Evolutionary conservation across 371 early-diverging fungal species (phyloP), one percentile per base, ranked within the genome.

Genomic region (Mycotypha africana): DNA sequence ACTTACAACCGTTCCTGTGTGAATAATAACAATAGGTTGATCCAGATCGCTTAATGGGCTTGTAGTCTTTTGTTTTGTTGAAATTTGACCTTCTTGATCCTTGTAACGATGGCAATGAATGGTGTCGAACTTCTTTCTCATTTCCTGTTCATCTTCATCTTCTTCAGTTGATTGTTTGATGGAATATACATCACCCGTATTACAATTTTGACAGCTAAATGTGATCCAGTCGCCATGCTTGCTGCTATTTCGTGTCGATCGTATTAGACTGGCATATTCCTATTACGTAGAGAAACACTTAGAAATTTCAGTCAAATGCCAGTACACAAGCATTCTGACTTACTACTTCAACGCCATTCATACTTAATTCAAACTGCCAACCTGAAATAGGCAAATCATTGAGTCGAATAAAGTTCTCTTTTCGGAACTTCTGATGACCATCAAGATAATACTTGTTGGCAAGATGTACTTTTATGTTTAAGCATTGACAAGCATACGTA

Each of bases 381-480:
- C 73, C 69, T 20, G 47, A 50, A 16, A 69, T 15, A n/a, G 45
- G 42, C 1, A 56, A 52, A n/a, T 55, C 47, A 14, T 44, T 47
- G 15, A 55, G 9, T n/a, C 43, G 33, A 16, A 48, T 28, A 35
- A 48, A 60, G 10, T 31, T 55, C 9, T 33, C 41, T 15, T 24
- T 35, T 45, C 67, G 52, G n/a, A 53, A 45, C 14, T 51, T 41
- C 16, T 57, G 48, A 30, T 70, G 71, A 4, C 46, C 45, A n/a
- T 62, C 60, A 16, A 59, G 28, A 30, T 43, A 33, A 41, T 62
- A 60, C 28, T 65, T 58, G 32, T 54, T 53, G 22, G 69, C 53
- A 19, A 73, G 47, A 31, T 73, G 67, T 2, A 68, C 25, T 28
- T 58, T 57, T 16, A 73, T 47, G 45, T 73, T 73, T 2, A 73